phyloP scores from a whole-genome alignment of 1,139 yeast genomes.

The Wickerhamomyces sp. region DNA sequence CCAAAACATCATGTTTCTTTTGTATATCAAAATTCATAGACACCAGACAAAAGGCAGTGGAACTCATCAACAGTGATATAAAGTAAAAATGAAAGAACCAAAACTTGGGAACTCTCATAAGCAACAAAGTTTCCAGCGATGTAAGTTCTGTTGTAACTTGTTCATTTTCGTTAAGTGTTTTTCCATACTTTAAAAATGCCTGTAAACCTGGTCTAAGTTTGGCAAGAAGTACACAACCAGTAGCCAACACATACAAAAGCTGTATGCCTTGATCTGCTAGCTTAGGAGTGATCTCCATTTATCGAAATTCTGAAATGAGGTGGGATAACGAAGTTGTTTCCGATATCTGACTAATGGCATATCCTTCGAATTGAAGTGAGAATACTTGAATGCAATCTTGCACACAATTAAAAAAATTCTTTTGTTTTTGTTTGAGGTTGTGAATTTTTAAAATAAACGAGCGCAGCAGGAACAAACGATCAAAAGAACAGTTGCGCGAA shows the following conservation, averaged over 20 bases:
- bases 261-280: constrained; percentile 11
- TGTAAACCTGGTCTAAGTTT: constrained; percentile 19
- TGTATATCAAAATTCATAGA: constrained; percentile 3
- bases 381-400: too few species aligned
- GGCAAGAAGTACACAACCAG: constrained; percentile 23
- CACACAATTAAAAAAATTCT: too few species aligned
- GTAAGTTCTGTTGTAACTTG: constrained; percentile 3
- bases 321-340: too few species aligned
- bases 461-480: too few species aligned
- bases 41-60: constrained; percentile 8
- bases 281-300: background rate
- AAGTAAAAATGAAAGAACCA: constrained; percentile 43
- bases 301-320: too few species aligned
- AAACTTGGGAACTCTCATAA: constrained; percentile 39
- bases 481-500: too few species aligned
- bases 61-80: constrained; percentile 21
- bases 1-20: constrained; percentile 2
- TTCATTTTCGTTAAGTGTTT: constrained; percentile 25
- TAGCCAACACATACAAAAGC: constrained; percentile 8
- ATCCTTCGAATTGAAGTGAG: too few species aligned
- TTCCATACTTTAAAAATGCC: constrained; percentile 33
- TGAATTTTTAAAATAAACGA: too few species aligned
- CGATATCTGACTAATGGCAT: too few species aligned
- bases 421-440: too few species aligned
- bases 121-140: constrained; percentile 16